Evolutionary conservation across 2,329 filamentous ascomycete species (phyloP), one percentile per base, ranked within the genome.

Genomic region (Aspergillus sp.): DNA sequence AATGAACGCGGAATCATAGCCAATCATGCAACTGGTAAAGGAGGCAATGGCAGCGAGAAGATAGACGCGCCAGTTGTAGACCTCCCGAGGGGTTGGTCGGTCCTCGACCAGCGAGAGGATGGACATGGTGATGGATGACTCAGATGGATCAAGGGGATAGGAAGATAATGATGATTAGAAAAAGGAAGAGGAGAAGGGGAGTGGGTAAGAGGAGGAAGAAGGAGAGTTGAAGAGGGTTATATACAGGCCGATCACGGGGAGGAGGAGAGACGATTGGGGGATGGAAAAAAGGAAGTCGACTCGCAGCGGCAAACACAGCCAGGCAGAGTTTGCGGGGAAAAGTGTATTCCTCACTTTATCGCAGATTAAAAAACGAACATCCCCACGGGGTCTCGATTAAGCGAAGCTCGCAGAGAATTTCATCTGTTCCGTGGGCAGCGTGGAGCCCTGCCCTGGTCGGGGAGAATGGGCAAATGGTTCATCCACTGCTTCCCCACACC

Each of bases 1-100:
- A 68, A 93, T 93, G 76, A 93, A 93, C 66, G 91, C 88, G 55
- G 86, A 89, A 74, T 93, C 90, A 65, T 85, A 85, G 17, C 83
- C 83, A 65, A 85, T 85, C 82, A 85, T 87, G 69, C 84, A 85
- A 61, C 84, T 82, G 54, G 84, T 84, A 71, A 81, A 85, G 15
- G 82, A 85, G 47, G 84, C 84, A 34, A 86, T 80, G 13, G 79
- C 77, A 8, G 85, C 84, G 47, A 82, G 81, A 13, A 82, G 77
- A 69, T 86, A 87, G 47, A 87, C 81, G 46, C 81, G 77, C 84
- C 84, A 87, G 73, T 87, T 87, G 80, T 87, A 87, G 59, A 87
- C 84, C 57, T 77, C 78, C 70, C 80, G 82, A 23, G 84, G 85
- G 62, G 84, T 87, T 17, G 84, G 84, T 66, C 84, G 69, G 63